These are phyloP conservation scores for Geotrichum europaeum DNA, from an alignment of 1,139 yeast species.

Conservation along the genomic window DNA sequence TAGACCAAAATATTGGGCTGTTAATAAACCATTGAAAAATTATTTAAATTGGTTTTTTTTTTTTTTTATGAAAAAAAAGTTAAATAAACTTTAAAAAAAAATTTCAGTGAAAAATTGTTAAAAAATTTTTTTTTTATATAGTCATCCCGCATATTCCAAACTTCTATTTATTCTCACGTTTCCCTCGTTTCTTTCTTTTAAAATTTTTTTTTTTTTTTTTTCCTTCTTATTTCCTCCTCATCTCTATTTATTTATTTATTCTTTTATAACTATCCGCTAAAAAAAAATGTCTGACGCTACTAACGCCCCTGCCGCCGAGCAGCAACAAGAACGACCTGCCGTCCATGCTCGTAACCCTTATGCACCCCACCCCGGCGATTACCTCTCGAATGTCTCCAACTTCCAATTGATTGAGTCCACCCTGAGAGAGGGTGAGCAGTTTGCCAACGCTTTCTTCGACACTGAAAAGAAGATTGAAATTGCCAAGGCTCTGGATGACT, in stretches of 20 bases:
- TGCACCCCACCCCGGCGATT: slow-evolving; percentile 94
- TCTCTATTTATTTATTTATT: neutral
- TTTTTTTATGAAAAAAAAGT: neutral
- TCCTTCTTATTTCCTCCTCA: neutral
- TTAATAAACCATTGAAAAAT: too few relatives aligned
- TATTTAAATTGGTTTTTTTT: too few relatives aligned
- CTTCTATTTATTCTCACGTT: neutral
- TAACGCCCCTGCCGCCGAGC: slow-evolving; percentile 1
- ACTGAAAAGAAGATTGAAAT: slow-evolving; percentile 96
- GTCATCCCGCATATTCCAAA: slow-evolving; percentile 2
- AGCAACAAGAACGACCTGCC: slow-evolving; percentile 12
- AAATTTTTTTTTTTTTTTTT: neutral
- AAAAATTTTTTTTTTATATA: neutral
- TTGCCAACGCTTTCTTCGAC: slow-evolving; percentile 92
- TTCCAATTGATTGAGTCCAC: slow-evolving; percentile 95
- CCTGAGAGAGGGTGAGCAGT: slow-evolving; percentile 96
- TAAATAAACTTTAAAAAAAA: neutral
- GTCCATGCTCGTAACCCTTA: slow-evolving; percentile 60
- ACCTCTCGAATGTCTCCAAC: slow-evolving; percentile 77
- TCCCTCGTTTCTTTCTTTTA: neutral
- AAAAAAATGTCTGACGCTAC: neutral
- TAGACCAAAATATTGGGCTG: too few relatives aligned
- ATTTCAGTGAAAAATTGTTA: neutral
- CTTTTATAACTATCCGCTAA: neutral
- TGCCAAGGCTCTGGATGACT: slow-evolving; percentile 95